phyloP scores from a whole-genome alignment of 2,329 filamentous ascomycete genomes.

The Onygenales sp. region DNA sequence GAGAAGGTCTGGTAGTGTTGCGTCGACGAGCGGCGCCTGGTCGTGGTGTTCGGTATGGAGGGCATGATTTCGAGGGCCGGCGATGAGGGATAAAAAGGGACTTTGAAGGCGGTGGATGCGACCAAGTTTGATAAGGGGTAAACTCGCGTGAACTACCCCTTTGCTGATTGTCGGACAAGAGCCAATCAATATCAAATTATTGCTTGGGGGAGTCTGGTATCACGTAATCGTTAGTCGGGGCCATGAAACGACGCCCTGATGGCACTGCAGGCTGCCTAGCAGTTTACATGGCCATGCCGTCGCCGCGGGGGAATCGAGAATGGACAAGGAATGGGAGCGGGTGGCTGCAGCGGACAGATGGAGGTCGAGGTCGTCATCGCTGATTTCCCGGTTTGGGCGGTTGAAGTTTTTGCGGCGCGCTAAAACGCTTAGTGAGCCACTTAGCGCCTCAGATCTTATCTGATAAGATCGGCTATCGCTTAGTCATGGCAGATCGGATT shows the following conservation, averaged over 20 bases:
- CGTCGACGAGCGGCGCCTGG: constrained; percentile 30
- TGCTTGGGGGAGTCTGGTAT: not conserved
- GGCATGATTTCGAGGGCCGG: not conserved
- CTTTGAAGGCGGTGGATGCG: not conserved
- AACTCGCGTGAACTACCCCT: not conserved
- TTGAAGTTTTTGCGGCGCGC: not conserved
- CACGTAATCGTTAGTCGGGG: not conserved
- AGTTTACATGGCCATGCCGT: not conserved
- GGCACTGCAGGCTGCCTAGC: not conserved
- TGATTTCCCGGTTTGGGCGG: not conserved
- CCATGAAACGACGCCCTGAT: not conserved
- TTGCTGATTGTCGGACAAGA: not conserved
- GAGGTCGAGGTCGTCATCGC: not conserved
- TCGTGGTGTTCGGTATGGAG: not conserved
- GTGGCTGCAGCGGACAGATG: not conserved
- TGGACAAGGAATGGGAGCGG: not conserved
- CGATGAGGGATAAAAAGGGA: not conserved
- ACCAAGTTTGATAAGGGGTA: not conserved
- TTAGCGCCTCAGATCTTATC: not conserved
- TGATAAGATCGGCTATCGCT: not conserved
- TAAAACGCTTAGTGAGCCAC: not conserved
- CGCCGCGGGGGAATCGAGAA: not conserved
- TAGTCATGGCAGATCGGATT: too few relatives aligned
- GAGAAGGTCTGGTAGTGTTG: constrained; percentile 41
- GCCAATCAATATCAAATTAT: not conserved